Base-by-base conservation (phyloP, 202 grass and related monocot genomes). In the Eragrostis tef region DNA sequence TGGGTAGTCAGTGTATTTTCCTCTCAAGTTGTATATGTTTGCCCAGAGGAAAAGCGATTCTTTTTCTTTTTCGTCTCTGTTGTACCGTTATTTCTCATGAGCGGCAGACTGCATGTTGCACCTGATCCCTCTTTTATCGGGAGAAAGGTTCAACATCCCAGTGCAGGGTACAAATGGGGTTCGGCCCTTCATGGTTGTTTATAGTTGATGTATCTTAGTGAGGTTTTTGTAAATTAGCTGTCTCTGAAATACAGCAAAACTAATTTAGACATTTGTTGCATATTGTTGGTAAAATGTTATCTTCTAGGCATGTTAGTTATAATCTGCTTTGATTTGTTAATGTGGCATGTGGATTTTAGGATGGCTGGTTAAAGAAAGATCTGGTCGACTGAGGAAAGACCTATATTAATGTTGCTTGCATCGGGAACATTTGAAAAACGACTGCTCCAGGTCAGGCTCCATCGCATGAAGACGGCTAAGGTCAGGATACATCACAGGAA, bases 1-100 rank as follows among this genome's bases (percentile, higher is more conserved):
- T 39, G 17, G 25, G 26, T 61, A 21, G 27, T 63, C 68, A 19
- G 34, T 63, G 53, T 74, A 68, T 83, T 84, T 88, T 85, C 82
- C 82, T 88, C 89, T n/a, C 82, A 75, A 81, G 60, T 59, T 91
- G 89, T 91, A 88, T 47, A 91, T 91, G 82, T 85, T 60, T 74
- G 15, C 72, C 15, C 73, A 74, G 86, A 88, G 86, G 86, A 91
- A 83, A 79, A 75, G 34, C 50, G 53, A 39, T 48, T 67, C 54
- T 3, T 10, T 65, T 82, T 78, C 27, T 34, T 34, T 20, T n/a
- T 53, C 26, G 20, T 39, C 53, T 57, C 9, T 72, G 68, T 25
- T 44, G 53, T 63, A 60, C 64, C 29, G 67, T 79, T 51, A 53
- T 71, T 86, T 83, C 44, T 59, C 75, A 46, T 86, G 60, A 78